A percentile compares a stretch with the other conserved stretches of the same genome.
phyloP scores from a whole-genome alignment of 345 rosid genomes.

The Pugionium dolabratum region DNA sequence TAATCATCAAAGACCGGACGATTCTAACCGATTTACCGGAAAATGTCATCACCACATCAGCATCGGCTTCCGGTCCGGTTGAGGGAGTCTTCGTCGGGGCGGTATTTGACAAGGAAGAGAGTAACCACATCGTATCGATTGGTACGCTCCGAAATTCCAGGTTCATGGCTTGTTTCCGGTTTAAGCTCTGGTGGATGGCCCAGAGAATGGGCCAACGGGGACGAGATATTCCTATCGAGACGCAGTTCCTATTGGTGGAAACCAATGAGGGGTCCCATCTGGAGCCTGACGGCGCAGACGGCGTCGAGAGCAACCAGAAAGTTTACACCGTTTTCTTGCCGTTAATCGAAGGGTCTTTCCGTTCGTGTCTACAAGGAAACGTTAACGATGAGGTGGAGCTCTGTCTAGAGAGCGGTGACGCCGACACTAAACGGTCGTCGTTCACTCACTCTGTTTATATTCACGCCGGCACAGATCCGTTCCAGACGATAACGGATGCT shows the following conservation, averaged over 20 bases:
- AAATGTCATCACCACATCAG: slow-evolving; percentile 68
- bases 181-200: slow-evolving; percentile 99
- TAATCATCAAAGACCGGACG: slow-evolving; percentile 63
- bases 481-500: slow-evolving; percentile 68
- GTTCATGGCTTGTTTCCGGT: slow-evolving; percentile 91
- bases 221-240: slow-evolving; percentile 74
- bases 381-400: slow-evolving; percentile 68
- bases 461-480: slow-evolving; percentile 85
- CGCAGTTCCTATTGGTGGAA: slow-evolving; percentile 78
- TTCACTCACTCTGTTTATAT: slow-evolving; percentile 65
- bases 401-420: slow-evolving; percentile 93
- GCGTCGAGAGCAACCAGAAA: slow-evolving; percentile 57
- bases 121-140: slow-evolving; percentile 64
- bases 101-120: slow-evolving; percentile 56
- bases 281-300: slow-evolving; percentile 56
- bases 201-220: slow-evolving; percentile 87
- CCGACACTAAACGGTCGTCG: slow-evolving; percentile 59
- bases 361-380: slow-evolving; percentile 80
- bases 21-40: slow-evolving; percentile 71
- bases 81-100: slow-evolving; percentile 87
- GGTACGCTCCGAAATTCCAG: slow-evolving; percentile 72
- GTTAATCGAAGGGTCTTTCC: slow-evolving; percentile 74
- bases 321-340: slow-evolving; percentile 89
- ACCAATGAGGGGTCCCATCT: slow-evolving; percentile 76
- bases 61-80: slow-evolving; percentile 59